phyloP scores from a whole-genome alignment of 2,329 filamentous ascomycete species.

The Arachnomyces sp. region DNA sequence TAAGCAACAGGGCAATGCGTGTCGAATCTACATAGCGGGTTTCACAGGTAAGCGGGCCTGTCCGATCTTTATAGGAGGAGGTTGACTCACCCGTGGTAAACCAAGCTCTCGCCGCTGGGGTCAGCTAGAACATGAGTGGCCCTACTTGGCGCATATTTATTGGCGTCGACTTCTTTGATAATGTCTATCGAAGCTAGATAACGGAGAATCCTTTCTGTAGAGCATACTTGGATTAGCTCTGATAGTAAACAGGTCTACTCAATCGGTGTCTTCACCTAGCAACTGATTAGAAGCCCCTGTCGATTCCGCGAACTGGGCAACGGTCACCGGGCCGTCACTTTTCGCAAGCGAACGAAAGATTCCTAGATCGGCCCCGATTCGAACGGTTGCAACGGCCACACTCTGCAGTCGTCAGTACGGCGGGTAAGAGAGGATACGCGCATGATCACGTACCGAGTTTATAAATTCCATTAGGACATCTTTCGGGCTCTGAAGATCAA shows the following conservation, averaged over 20 bases:
- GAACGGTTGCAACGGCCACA: constrained; percentile 11
- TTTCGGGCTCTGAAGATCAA: constrained; percentile 14
- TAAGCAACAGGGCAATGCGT: constrained; percentile 11
- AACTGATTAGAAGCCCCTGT: neutral
- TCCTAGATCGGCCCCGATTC: constrained; percentile 13
- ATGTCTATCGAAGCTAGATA: constrained; percentile 17
- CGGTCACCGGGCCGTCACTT: constrained; percentile 4
- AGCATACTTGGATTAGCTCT: no score
- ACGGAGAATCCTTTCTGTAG: constrained; percentile 13
- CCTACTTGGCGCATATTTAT: constrained; percentile 9
- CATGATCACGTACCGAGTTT: constrained; percentile 12
- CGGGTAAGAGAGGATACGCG: no score
- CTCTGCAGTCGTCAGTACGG: constrained; percentile 7
- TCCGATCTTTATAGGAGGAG: neutral
- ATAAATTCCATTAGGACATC: constrained; percentile 13
- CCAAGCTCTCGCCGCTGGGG: constrained; percentile 4
- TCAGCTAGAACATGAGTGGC: constrained; percentile 8
- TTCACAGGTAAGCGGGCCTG: neutral
- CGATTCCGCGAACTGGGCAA: neutral
- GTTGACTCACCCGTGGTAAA: constrained; percentile 11
- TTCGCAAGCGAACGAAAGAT: constrained; percentile 11
- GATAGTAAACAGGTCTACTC: neutral
- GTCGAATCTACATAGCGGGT: constrained; percentile 10
- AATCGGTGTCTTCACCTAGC: neutral
- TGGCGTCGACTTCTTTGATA: neutral